Evolutionary conservation across 1,139 yeast species (phyloP).

Genomic region (Schwanniomyces etchellsii): DNA sequence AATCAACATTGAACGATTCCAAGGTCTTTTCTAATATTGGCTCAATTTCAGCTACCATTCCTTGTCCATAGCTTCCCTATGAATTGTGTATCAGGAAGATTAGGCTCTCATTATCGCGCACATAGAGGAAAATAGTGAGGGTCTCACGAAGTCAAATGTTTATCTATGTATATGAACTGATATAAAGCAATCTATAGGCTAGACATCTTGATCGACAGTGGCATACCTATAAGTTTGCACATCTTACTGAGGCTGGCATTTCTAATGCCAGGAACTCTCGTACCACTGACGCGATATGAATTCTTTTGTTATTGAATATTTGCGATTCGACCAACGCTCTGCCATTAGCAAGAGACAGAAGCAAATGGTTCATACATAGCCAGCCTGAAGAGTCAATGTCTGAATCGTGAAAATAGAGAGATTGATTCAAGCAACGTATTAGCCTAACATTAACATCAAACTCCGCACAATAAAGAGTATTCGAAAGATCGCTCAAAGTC

Average conservation of each 20-base stretch:
- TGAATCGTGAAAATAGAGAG: constrained; percentile 60
- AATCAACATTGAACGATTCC: constrained; percentile 11
- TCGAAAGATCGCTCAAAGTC: not conserved
- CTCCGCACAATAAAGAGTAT: no score
- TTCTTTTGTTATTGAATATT: constrained; percentile 46
- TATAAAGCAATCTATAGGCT: no score
- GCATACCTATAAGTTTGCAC: no score
- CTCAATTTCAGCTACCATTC: constrained; percentile 2
- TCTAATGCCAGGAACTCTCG: constrained; percentile 68
- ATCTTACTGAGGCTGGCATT: no score
- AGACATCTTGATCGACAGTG: no score
- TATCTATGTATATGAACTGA: no score
- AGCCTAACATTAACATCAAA: not conserved
- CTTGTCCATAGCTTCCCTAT: not conserved
- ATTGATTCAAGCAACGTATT: constrained; percentile 56
- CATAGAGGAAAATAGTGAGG: no score
- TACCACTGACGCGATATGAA: constrained; percentile 55
- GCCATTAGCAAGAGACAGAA: constrained; percentile 48
- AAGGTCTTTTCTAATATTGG: constrained; percentile 1
- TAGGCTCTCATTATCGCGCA: constrained; percentile 1
- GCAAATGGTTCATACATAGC: constrained; percentile 46
- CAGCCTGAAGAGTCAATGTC: constrained; percentile 50
- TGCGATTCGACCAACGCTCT: constrained; percentile 58
- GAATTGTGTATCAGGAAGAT: no score
- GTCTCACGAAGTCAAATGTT: no score